Base-by-base conservation (phyloP, 176 grass and related monocot genomes). In the Rhynchospora pubera region DNA sequence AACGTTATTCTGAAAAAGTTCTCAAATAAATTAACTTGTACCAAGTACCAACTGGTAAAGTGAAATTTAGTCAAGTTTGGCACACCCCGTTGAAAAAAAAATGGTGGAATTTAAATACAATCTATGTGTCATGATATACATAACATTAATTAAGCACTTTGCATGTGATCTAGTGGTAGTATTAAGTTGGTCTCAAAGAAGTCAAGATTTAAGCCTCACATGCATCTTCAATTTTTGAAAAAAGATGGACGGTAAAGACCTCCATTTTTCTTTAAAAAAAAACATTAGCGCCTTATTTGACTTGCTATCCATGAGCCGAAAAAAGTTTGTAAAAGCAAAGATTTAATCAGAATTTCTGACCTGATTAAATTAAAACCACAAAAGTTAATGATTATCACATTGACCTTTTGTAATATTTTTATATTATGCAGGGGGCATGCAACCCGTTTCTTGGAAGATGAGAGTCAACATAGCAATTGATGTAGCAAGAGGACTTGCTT, bases 391-490 rank as follows among this genome's bases (percentile, higher is more conserved):
- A 14, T 18, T 59, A 34, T 56, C 75, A 56, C 55, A 57, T 39
- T 60, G 42, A 48, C 43, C 51, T 50, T 30, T 81, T 57, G 4
- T 55, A 12, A 43, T 58, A 44, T 18, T 76, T 84, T 76, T 84
- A 11, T 22, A 39, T 56, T 58, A 39, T 9, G 10, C 56, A 92
- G 90, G 90, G 55, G 82, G 61, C 21, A 71, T 87, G 78, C 94
- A 89, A 57, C 90, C 91, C 46, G 85, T 97, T 23, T 66, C 91
- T 5, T 97, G 94, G 91, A 5, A 21, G 11, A 88, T 61, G 62
- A 87, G 94, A 57, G 55, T 94, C 4, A 55, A 59, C 86, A 66
- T 97, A 64, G 91, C 91, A 80, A 86, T 80, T n/a, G 91, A 90
- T 80, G 91, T 93, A 6, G 90, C 91, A 61, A 83, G 90, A 7